phyloP scores from a whole-genome alignment of 2,329 filamentous ascomycete species.

The Biscogniauxia marginata region DNA sequence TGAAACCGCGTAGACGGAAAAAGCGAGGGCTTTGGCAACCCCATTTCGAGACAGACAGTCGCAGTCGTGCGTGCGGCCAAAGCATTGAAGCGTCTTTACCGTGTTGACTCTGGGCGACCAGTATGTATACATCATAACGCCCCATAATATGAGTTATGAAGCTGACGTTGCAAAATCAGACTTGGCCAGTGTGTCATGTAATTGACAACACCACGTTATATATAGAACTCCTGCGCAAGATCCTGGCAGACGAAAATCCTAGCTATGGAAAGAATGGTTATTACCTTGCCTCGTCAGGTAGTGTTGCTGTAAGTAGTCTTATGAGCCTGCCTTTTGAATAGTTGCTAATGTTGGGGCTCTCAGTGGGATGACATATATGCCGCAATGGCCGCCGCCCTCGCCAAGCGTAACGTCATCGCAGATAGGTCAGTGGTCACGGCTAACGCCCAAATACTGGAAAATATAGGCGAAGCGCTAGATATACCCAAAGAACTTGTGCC shows the following conservation, averaged over 20 bases:
- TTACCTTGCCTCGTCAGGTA: slow-evolving; percentile 49
- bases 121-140: slow-evolving; percentile 26
- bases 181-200: slow-evolving; percentile 54
- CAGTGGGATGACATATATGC: slow-evolving; percentile 50
- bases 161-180: slow-evolving; percentile 27
- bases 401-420: slow-evolving; percentile 38
- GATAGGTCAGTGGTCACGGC: slow-evolving; percentile 37
- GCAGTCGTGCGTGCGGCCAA: slow-evolving; percentile 47
- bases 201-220: slow-evolving; percentile 47
- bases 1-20: slow-evolving; percentile 35
- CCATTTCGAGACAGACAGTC: slow-evolving; percentile 50
- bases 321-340: background rate
- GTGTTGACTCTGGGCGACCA: slow-evolving; percentile 37
- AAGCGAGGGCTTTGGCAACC: slow-evolving; percentile 49
- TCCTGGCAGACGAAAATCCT: slow-evolving; percentile 38
- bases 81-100: slow-evolving; percentile 39
- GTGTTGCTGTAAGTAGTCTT: slow-evolving; percentile 32
- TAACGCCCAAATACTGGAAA: slow-evolving; percentile 34
- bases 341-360: background rate
- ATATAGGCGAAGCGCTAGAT: slow-evolving; percentile 41
- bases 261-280: slow-evolving; percentile 45
- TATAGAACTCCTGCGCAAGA: slow-evolving; percentile 42
- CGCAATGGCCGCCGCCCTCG: slow-evolving; percentile 42
- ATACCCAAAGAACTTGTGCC: slow-evolving; percentile 36
- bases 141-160: background rate